Evolutionary conservation across 257 asterid genomes (phyloP).

Genomic region (Oldenlandia corymbosa): DNA sequence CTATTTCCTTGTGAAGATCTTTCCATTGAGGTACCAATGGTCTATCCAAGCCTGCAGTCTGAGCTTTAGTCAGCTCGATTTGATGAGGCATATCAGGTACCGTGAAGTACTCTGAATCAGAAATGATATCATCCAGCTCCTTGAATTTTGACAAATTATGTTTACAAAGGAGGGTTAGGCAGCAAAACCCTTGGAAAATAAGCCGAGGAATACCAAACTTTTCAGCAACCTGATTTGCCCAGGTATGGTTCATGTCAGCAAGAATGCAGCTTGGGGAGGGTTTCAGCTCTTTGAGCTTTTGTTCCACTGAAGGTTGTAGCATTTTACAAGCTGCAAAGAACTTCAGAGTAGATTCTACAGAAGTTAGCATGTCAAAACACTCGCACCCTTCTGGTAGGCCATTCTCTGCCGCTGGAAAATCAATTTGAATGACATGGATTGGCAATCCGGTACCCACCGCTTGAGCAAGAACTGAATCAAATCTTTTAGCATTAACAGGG

Average conservation of each 20-base stretch:
- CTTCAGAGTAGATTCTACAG: constrained; percentile 10
- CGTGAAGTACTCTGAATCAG: constrained; percentile 34
- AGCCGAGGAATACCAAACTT: constrained; percentile 39
- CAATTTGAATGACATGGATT: constrained; percentile 27
- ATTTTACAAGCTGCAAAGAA: constrained; percentile 30
- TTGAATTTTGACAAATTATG: constrained; percentile 15
- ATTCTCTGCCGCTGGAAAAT: constrained; percentile 35
- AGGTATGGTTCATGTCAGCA: constrained; percentile 38
- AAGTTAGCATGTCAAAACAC: constrained; percentile 39
- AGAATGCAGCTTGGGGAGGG: constrained; percentile 42
- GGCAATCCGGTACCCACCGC: constrained; percentile 24
- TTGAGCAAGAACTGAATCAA: constrained; percentile 24
- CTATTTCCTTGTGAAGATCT: background rate
- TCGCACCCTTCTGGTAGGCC: constrained; percentile 49
- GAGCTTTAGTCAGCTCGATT: too few species aligned
- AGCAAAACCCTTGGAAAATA: constrained; percentile 43
- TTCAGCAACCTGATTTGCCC: constrained; percentile 37
- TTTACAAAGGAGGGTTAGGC: constrained; percentile 37
- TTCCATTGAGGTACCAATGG: too few species aligned
- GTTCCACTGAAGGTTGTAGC: constrained; percentile 30
- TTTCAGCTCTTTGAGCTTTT: constrained; percentile 21
- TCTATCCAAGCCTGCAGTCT: too few species aligned
- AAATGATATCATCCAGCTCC: constrained; percentile 15
- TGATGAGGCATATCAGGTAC: too few species aligned
- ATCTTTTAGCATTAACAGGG: constrained; percentile 29